A percentile compares a stretch with the other conserved stretches of the same genome.
These are phyloP conservation scores for Fusarium nodosum DNA, from an alignment of 2,329 filamentous ascomycete species.

Conservation along the genomic window DNA sequence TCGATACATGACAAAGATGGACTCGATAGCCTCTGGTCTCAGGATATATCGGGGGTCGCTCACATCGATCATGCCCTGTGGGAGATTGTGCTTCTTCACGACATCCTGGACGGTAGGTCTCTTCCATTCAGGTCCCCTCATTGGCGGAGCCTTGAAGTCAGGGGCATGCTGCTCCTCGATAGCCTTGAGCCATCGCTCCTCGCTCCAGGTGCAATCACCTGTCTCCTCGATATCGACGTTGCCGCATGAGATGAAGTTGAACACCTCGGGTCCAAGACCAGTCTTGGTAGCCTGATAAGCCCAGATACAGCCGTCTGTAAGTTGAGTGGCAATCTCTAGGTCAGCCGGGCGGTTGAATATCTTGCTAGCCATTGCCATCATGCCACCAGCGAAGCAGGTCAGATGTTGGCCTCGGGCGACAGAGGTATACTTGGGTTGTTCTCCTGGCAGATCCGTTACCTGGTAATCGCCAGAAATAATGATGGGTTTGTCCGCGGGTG, in stretches of 20 bases:
- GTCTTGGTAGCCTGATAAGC: slow-evolving; percentile 69
- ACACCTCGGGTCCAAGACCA: slow-evolving; percentile 72
- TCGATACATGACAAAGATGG: slow-evolving; percentile 82
- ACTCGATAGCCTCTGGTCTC: slow-evolving; percentile 83
- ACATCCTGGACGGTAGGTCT: slow-evolving; percentile 46
- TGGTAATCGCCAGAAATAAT: slow-evolving; percentile 71
- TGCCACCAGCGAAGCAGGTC: slow-evolving; percentile 76
- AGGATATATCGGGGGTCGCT: slow-evolving; percentile 73
- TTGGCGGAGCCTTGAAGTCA: slow-evolving; percentile 45
- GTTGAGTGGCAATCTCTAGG: slow-evolving; percentile 67
- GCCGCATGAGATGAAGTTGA: slow-evolving; percentile 62
- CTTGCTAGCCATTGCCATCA: slow-evolving; percentile 73
- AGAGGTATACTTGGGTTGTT: slow-evolving; percentile 49
- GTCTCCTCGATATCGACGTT: slow-evolving; percentile 44
- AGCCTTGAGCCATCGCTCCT: slow-evolving; percentile 50
- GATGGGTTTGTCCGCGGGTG: slow-evolving; percentile 69
- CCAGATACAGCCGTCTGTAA: slow-evolving; percentile 75
- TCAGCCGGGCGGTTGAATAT: slow-evolving; percentile 69
- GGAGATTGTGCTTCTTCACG: slow-evolving; percentile 54
- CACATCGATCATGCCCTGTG: slow-evolving; percentile 68
- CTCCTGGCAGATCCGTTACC: slow-evolving; percentile 45
- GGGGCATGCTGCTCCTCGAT: slow-evolving; percentile 45
- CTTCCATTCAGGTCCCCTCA: slow-evolving; percentile 44
- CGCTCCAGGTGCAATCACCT: slow-evolving; percentile 55
- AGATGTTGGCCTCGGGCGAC: slow-evolving; percentile 67